Evolutionary conservation across 1,284 basidiomycete genomes (phyloP), one percentile per base, ranked within the genome.

Genomic region (Termitomyces sp.): DNA sequence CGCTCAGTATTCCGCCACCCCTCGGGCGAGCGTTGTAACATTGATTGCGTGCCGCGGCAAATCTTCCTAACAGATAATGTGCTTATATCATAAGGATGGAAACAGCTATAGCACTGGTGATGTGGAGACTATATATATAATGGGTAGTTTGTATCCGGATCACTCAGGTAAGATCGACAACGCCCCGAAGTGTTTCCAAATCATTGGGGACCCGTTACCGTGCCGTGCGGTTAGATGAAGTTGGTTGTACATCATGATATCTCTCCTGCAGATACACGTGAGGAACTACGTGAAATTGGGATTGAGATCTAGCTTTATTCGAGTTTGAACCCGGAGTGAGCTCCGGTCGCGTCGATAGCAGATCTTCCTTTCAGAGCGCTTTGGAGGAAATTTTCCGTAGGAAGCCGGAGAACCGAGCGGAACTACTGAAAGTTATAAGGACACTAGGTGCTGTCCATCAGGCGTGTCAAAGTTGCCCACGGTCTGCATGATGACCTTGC

Each of bases 61-160:
- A 52, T 44, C 3, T 1, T 33, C 17, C 34, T 34, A 15, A 15
- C 12, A 40, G 51, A 48, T 19, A 12, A 42, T 17, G 17, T 46
- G n/a, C 17, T 13, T 10, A 30, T 28, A 15, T 46, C 42, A 1
- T 7, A 51, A 79, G 81, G 81, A 1, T 76, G 84, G 85, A 86
- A 52, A 60, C 73, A 4, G 78, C 50, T 88, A 85, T 65, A 77
- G 68, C 12, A 74, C 74, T 17, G 84, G 83, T 2, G 79, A 80
- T 54, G 84, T 87, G 0, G 63, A 70, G 0, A 73, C 72, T 31
- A 73, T 87, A 53, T 73, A 3, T 31, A 34, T 80, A 15, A 70
- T 70, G 0, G 72, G 78, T 0, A 58, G 73, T 34, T 28, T 63
- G 73, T 36, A 30, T 63, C 38, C 56, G 4, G 70, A 87, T 56